These are phyloP conservation scores for Candida alai DNA, from an alignment of 805 yeast species.

Conservation along the genomic window DNA sequence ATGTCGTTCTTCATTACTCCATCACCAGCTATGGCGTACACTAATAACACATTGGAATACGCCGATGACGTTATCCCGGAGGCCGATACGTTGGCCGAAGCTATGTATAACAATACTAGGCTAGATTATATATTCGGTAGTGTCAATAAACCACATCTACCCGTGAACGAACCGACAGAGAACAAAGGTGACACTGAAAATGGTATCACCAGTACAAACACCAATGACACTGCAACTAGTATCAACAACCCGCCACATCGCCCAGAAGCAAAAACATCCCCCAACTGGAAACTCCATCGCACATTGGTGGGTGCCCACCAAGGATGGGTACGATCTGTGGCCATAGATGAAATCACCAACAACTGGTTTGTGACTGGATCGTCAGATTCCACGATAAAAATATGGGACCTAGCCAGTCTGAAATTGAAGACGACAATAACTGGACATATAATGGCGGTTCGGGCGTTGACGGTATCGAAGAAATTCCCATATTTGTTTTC, in stretches of 20 bases:
- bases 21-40: not conserved
- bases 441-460: slow-evolving; percentile 88
- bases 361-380: slow-evolving; percentile 93
- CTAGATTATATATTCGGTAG: slow-evolving; percentile 19
- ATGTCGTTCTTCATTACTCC: too few relatives aligned
- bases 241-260: not conserved
- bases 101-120: slow-evolving; percentile 26
- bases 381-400: slow-evolving; percentile 79
- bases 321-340: slow-evolving; percentile 87
- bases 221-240: not conserved
- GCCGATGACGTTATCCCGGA: slow-evolving; percentile 20
- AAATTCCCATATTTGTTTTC: slow-evolving; percentile 86
- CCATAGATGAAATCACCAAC: slow-evolving; percentile 76
- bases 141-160: slow-evolving; percentile 3
- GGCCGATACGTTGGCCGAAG: slow-evolving; percentile 28
- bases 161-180: not conserved
- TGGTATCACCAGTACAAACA: not conserved
- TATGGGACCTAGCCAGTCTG: slow-evolving; percentile 85
- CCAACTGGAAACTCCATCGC: slow-evolving; percentile 60
- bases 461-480: slow-evolving; percentile 68
- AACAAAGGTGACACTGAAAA: slow-evolving; percentile 4
- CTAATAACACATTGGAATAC: slow-evolving; percentile 1
- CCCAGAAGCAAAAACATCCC: slow-evolving; percentile 1
- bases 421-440: slow-evolving; percentile 70
- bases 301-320: slow-evolving; percentile 80